Base-by-base conservation (phyloP, 2,329 filamentous ascomycete species). In the Chaetothyriales sp. region DNA sequence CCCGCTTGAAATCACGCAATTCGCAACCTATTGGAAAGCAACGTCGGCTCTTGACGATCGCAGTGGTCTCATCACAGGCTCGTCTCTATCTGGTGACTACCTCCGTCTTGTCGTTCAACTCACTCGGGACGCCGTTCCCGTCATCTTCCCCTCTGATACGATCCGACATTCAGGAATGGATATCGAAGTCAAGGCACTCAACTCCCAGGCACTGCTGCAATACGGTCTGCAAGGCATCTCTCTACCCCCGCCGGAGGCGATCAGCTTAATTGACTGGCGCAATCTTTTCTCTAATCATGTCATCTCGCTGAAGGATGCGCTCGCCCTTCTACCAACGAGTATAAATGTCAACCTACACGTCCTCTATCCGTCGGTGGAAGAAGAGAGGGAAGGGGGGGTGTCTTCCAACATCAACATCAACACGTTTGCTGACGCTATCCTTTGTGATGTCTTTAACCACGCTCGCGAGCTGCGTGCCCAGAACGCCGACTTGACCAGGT, bases 21-120 rank as follows among this genome's bases (percentile, higher is more conserved):
- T 96, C 61, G 92, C 94, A 56, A 96, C 92, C 0, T 98, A 98
- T 67, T 98, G 92, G 92, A 98, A 96, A 68, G 90, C 90, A 0
- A 98, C 92, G 1, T 95, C 88, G 62, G 88, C 95, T 60, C 77
- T 92, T 46, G 87, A 95, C 64, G 85, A 88, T 46, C 83, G 84
- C 20, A 92, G 79, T 62, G 86, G 87, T 20, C 79, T 96, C 20
- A 86, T 98, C 18, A 96, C 90, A 0, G 92, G 90, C 0, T 96
- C 90, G 8, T 96, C 90, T 68, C 68, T 98, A 50, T 93, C 87
- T 2, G 92, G 92, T n/a, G 86, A 96, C 62, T 96, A 96, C 65
- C 81, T 95, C 20, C 80, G 89, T 51, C 70, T 98, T 6, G 94
- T 88, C 62, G 85, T 96, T 20, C 92, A 98, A 63, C 78, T 95